Conservation (phyloP, 192 early-diverging fungal genomes). For the Coemansia sp. region DNA sequence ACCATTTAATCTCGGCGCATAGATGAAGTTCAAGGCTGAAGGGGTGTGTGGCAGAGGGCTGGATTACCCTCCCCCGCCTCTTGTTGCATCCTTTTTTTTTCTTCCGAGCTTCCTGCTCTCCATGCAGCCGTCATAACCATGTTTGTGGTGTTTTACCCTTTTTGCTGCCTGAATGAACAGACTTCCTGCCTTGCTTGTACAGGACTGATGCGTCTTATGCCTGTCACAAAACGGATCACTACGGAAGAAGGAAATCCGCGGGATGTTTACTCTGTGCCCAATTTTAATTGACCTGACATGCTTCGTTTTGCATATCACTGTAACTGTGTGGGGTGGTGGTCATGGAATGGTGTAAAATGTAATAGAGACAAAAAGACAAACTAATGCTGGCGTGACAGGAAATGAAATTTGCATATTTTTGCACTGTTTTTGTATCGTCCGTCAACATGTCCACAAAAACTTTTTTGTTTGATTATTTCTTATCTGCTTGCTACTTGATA, state of each 20-base stretch:
- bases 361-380: not conserved
- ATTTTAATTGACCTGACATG: not conserved
- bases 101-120: not conserved
- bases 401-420: constrained; percentile 1
- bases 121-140: constrained; percentile 3
- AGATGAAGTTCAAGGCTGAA: not conserved
- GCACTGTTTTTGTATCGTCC: not conserved
- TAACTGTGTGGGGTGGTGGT: not conserved
- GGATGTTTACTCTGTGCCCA: not conserved
- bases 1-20: constrained; percentile 5
- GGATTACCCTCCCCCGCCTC: not conserved
- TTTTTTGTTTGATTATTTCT: not conserved
- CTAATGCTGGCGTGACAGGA: not conserved
- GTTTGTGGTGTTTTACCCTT: not conserved
- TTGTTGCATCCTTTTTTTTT: not conserved
- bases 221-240: not conserved
- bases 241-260: not conserved
- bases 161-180: not conserved
- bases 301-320: not conserved
- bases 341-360: not conserved
- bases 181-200: not conserved
- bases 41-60: not conserved
- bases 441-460: not conserved
- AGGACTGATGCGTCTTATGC: not conserved
- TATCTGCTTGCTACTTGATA: no score